These are phyloP conservation scores for Lipomyces yamanashiensis DNA, from an alignment of 805 yeast genomes.

Conservation along the genomic window DNA sequence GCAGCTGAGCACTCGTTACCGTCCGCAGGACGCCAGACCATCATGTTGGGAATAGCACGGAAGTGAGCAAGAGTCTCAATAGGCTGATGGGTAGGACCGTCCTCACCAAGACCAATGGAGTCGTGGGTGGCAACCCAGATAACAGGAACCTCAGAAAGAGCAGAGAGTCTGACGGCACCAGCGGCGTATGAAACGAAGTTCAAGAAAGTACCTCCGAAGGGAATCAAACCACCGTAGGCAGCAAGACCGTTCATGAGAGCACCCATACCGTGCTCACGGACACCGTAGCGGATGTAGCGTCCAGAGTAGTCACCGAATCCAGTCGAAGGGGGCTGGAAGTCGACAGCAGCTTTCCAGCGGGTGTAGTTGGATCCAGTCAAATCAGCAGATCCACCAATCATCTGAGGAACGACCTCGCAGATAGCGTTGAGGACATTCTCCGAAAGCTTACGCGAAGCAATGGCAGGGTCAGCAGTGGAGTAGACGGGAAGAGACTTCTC, in stretches of 20 bases:
- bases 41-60: conserved; percentile 56
- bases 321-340: conserved; percentile 87
- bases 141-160: conserved; percentile 52
- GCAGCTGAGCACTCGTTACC: conserved; percentile 59
- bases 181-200: conserved; percentile 75
- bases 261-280: conserved; percentile 99
- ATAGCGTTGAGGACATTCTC: conserved; percentile 74
- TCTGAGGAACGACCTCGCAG: conserved; percentile 74
- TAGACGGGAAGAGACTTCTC: conserved; percentile 74
- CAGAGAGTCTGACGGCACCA: conserved; percentile 57
- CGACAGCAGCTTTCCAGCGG: conserved; percentile 78
- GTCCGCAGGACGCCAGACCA: conserved; percentile 60
- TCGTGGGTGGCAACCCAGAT: conserved; percentile 63
- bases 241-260: conserved; percentile 97
- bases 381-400: conserved; percentile 98
- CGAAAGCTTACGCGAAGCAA: conserved; percentile 93
- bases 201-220: conserved; percentile 97
- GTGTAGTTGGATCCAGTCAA: conserved; percentile 96
- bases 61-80: conserved; percentile 57
- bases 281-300: conserved; percentile 96
- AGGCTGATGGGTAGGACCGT: conserved; percentile 64
- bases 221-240: conserved; percentile 82
- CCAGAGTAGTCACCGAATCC: conserved; percentile 87
- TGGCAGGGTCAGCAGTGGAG: conserved; percentile 75
- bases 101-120: conserved; percentile 63